Evolutionary conservation across 495 filamentous ascomycete species (phyloP).

Genomic region (Aspergillus indologenus): DNA sequence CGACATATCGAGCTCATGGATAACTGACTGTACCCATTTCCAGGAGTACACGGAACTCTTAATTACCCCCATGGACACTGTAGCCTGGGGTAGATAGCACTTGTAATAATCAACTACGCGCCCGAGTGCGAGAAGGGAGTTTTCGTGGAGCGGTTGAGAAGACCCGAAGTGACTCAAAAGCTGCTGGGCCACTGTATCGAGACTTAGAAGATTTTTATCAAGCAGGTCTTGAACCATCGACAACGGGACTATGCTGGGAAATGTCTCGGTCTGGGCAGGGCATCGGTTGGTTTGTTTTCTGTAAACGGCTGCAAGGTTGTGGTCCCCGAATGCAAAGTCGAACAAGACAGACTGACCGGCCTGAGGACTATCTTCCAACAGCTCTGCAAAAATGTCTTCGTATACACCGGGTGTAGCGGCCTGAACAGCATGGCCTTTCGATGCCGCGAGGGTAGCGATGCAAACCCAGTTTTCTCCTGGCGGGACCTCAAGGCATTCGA

Average conservation of each 20-base stretch:
- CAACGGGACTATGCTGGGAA: not conserved
- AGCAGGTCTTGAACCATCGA: not conserved
- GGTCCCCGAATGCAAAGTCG: slow-evolving; percentile 3
- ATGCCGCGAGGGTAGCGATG: not conserved
- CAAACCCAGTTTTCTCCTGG: not conserved
- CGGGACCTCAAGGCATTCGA: not conserved
- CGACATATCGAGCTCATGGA: not conserved
- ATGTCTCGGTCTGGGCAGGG: not conserved
- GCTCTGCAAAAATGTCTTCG: not conserved
- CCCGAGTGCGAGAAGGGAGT: slow-evolving; percentile 4
- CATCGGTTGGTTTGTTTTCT: not conserved
- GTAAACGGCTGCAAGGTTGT: slow-evolving; percentile 10
- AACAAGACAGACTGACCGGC: not conserved
- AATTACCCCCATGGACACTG: slow-evolving; percentile 3
- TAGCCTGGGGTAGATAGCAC: slow-evolving; percentile 5
- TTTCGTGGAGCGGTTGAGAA: not conserved
- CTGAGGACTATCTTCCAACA: not conserved
- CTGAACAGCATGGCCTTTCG: not conserved
- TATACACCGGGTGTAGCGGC: not conserved
- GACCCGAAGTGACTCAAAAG: not conserved
- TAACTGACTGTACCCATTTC: slow-evolving; percentile 1
- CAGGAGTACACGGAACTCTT: not conserved
- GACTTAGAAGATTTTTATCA: not conserved
- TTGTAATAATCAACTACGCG: slow-evolving; percentile 7
- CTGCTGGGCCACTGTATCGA: not conserved